Evolutionary conservation across 1,139 yeast genomes (phyloP).

Genomic region (Maudiozyma humilis): DNA sequence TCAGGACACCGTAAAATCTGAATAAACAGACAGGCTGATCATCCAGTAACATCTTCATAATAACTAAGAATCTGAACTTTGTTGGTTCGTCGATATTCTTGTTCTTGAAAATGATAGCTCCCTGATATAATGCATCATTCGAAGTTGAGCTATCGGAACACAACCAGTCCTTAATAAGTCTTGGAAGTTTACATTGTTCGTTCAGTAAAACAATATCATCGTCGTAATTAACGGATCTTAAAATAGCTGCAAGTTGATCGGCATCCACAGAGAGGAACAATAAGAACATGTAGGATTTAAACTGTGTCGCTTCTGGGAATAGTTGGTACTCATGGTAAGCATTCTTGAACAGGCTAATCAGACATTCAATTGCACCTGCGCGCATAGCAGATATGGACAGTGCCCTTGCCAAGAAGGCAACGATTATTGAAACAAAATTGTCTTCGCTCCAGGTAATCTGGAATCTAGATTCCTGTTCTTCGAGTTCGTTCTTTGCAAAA

Average conservation of each 20-base stretch:
- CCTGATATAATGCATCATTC: conserved; percentile 42
- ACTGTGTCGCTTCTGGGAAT: conserved; percentile 18
- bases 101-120: conserved; percentile 44
- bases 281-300: conserved; percentile 45
- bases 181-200: conserved; percentile 41
- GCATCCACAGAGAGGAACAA: conserved; percentile 45
- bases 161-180: conserved; percentile 43
- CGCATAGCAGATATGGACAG: conserved; percentile 54
- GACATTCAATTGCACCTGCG: conserved; percentile 45
- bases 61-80: conserved; percentile 45
- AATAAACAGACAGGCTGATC: conserved; percentile 36
- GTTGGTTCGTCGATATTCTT: conserved; percentile 45
- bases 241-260: conserved; percentile 40
- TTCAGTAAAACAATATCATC: conserved; percentile 30
- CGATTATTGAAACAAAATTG: conserved; percentile 50
- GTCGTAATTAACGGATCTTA: conserved; percentile 43
- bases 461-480: conserved; percentile 38
- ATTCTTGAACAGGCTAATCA: conserved; percentile 43
- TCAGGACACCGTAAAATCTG: conserved; percentile 40
- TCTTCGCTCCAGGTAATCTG: conserved; percentile 38
- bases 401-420: conserved; percentile 52
- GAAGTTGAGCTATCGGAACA: conserved; percentile 38
- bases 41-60: conserved; percentile 40
- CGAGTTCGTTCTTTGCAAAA: conserved; percentile 37
- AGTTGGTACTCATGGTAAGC: conserved; percentile 32